phyloP scores from a whole-genome alignment of 208 protist genomes.

The Leishmania tarentolae region DNA sequence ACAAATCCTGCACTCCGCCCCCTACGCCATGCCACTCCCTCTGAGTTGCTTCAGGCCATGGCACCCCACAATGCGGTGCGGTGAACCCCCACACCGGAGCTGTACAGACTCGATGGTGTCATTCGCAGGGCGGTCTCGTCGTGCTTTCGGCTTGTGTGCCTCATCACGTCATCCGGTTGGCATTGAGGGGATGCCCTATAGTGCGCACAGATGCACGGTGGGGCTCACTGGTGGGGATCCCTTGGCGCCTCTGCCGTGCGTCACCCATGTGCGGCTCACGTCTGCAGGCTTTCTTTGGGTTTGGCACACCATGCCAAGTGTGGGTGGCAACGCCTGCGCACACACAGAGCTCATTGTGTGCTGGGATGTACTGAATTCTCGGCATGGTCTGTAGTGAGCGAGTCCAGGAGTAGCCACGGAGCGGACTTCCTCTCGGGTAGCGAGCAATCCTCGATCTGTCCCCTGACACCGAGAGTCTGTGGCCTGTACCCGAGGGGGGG shows the following conservation, averaged over 20 bases:
- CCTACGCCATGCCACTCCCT: not conserved
- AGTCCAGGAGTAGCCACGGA: too few relatives aligned
- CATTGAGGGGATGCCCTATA: not conserved
- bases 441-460: not conserved
- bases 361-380: too few relatives aligned
- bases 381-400: too few relatives aligned
- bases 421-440: not conserved
- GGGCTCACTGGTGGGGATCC: not conserved
- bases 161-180: not conserved
- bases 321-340: not conserved
- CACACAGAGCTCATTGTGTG: not conserved
- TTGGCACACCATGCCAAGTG: not conserved
- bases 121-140: not conserved
- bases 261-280: not conserved
- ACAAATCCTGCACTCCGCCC: not conserved
- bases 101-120: not conserved
- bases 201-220: not conserved
- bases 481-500: not conserved
- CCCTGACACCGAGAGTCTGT: not conserved
- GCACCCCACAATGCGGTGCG: not conserved
- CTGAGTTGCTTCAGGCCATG: not conserved
- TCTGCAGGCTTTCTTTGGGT: not conserved
- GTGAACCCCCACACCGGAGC: not conserved
- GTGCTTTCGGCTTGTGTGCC: not conserved
- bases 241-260: not conserved